Evolutionary conservation across 495 filamentous ascomycete genomes (phyloP), one percentile per base, ranked within the genome.

Genomic region (Penicillium dipodomyicola): DNA sequence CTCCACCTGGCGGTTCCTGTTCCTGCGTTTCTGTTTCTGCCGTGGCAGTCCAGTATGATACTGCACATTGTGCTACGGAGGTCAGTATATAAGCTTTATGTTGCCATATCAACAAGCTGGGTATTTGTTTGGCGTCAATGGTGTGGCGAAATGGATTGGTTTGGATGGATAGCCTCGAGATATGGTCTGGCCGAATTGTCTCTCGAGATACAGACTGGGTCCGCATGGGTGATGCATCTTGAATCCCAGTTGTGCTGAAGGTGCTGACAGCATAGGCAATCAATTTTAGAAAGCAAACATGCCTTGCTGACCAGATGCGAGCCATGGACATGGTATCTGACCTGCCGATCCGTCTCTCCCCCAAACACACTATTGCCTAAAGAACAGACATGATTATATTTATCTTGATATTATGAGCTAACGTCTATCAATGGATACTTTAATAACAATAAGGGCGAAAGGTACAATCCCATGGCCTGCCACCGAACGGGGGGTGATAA

Each of bases 401-500:
- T 54, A 57, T 49, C 51, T 66, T 61, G 56, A 57, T 63, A 62
- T 61, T 33, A 50, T 49, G 22, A 49, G 15, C 45, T 55, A 52
- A 40, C 44, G 56, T 68, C 63, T 68, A 65, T 63, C 55, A 39
- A 52, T 45, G 48, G 50, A 44, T 60, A 53, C 45, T 56, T 59
- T 51, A 59, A 51, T 61, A 60, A 61, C 61, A 61, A 61, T 47
- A 61, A 58, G 39, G 53, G 59, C 37, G 53, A 62, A 52, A 19
- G 41, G 56, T 59, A 56, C 56, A 62, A 51, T 60, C 42, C 45
- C 66, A 60, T 52, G 56, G 59, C 22, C 22, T 23, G 22, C 61
- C 51, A 58, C 55, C 56, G 56, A 64, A 54, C 58, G 42, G 41
- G 44, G 50, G 56, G 54, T 68, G 62, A 61, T 61, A 68, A 67